Evolutionary conservation across 148 eudicot genomes (phyloP).

Genomic region (Bassia scoparia): DNA sequence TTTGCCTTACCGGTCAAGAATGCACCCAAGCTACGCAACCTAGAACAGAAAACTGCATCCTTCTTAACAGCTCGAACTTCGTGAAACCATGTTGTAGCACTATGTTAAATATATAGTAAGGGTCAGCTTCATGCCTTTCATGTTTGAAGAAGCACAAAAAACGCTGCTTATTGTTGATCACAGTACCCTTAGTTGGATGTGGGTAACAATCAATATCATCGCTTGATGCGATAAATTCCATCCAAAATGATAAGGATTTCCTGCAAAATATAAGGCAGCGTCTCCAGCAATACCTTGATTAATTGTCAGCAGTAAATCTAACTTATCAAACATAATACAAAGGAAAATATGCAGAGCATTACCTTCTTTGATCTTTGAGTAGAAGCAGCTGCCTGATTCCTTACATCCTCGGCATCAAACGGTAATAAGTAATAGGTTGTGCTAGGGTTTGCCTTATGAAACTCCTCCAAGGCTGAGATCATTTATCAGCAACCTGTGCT

Average conservation of each 20-base stretch:
- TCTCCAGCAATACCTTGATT: conserved; percentile 2
- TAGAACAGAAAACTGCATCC: conserved; percentile 81
- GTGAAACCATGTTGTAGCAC: conserved; percentile 88
- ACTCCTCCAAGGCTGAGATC: conserved; percentile 79
- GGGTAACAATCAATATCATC: conserved; percentile 97
- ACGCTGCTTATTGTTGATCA: neutral
- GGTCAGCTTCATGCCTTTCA: conserved; percentile 1
- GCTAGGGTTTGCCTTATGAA: conserved; percentile 58
- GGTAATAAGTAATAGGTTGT: conserved; percentile 77
- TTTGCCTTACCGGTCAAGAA: conserved; percentile 94
- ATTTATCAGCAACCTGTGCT: conserved; percentile 77
- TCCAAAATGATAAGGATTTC: conserved; percentile 84
- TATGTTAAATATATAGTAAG: conserved; percentile 28
- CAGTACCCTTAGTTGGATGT: conserved; percentile 71
- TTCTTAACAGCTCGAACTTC: conserved; percentile 67
- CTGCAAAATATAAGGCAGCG: conserved; percentile 42
- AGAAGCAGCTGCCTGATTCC: conserved; percentile 94
- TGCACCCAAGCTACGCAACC: conserved; percentile 85
- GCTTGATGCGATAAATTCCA: conserved; percentile 86
- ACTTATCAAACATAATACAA: neutral
- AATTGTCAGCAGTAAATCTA: neutral
- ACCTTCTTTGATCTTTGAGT: conserved; percentile 91
- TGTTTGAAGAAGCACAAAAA: neutral
- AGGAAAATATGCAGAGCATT: conserved; percentile 15
- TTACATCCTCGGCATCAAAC: conserved; percentile 66